Evolutionary conservation across 1,139 yeast species (phyloP).

Genomic region (Lodderomyces orthopsilosis): DNA sequence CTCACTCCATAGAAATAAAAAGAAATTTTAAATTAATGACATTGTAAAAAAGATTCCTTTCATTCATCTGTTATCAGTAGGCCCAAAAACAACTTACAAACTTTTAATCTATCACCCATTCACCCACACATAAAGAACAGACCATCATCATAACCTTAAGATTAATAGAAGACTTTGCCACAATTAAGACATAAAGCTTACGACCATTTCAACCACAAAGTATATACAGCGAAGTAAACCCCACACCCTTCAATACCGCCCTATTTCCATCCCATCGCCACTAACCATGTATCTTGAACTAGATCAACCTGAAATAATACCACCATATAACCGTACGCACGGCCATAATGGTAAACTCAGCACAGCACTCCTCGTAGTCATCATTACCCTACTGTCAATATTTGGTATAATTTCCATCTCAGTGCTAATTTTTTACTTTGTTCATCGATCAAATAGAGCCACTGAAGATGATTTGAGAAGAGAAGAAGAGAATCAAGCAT

Average conservation of each 20-base stretch:
- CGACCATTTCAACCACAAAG: no score
- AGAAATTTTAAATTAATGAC: not conserved
- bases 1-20: not conserved
- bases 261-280: not conserved
- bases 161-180: no score
- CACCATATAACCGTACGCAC: conserved; percentile 6
- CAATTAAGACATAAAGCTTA: no score
- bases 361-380: conserved; percentile 12
- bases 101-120: no score
- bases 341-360: conserved; percentile 4
- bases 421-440: conserved; percentile 12
- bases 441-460: conserved; percentile 14
- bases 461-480: conserved; percentile 57
- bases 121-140: no score
- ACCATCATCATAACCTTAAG: no score
- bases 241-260: not conserved
- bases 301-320: conserved; percentile 7
- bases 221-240: not conserved
- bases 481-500: conserved; percentile 59
- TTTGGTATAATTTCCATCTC: conserved; percentile 14
- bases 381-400: conserved; percentile 15
- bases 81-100: no score
- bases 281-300: not conserved
- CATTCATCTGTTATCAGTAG: not conserved
- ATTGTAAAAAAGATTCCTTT: not conserved